Conservation (phyloP, 257 asterid genomes). For the Rubia yunnanensis region DNA sequence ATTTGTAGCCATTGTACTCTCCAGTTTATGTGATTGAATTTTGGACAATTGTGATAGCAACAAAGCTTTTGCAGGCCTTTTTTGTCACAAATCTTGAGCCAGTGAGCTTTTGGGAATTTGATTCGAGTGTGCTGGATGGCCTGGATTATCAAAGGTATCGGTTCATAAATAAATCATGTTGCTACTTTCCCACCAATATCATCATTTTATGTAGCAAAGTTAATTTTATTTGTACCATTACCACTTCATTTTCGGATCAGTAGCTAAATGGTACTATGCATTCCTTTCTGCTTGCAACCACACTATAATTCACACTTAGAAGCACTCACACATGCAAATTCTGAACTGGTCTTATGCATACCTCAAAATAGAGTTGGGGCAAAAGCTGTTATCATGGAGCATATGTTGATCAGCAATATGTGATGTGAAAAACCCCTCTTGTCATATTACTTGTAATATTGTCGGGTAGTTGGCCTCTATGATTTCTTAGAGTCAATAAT, state of each 20-base stretch:
- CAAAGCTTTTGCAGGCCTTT: constrained; percentile 46
- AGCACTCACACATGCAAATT: neutral
- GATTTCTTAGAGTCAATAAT: neutral
- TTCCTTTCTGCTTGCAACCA: neutral
- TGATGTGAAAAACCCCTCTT: neutral
- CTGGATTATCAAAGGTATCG: constrained; percentile 64
- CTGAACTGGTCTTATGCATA: neutral
- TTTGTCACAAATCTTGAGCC: constrained; percentile 69
- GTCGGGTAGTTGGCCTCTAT: no score
- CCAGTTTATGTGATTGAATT: neutral
- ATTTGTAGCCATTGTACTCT: constrained; percentile 3
- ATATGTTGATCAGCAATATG: neutral
- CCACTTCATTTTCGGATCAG: neutral
- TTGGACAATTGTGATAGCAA: neutral
- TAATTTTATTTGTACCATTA: neutral
- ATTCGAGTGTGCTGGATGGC: constrained; percentile 41
- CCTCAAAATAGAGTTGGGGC: neutral
- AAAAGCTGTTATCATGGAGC: neutral
- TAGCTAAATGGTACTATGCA: neutral
- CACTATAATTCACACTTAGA: neutral
- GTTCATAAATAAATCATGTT: neutral
- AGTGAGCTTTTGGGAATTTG: constrained; percentile 48
- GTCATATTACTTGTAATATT: neutral
- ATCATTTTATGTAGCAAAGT: neutral
- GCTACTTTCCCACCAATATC: neutral